Evolutionary conservation across 331 rosid species (phyloP).

Genomic region (Arachis monticola): DNA sequence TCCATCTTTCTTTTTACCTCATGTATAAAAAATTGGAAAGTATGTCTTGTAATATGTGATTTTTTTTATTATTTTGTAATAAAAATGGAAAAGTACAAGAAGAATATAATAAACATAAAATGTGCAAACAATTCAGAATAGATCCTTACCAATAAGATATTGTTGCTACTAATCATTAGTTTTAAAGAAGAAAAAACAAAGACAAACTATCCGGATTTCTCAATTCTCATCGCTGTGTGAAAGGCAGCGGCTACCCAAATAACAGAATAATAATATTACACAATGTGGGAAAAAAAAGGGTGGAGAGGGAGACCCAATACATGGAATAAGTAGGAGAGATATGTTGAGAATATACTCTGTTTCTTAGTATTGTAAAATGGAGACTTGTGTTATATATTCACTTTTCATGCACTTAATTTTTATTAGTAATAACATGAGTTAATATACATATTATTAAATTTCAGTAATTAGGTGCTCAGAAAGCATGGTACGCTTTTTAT

Average conservation of each 20-base stretch:
- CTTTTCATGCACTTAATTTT: too few species aligned
- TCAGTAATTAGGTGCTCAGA: neutral
- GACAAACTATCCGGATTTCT: neutral
- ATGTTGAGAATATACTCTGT: neutral
- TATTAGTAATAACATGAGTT: too few species aligned
- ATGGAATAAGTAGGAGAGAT: neutral
- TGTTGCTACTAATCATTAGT: neutral
- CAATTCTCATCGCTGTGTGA: neutral
- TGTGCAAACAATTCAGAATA: neutral
- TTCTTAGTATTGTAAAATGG: neutral
- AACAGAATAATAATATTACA: neutral
- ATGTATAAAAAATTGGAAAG: neutral
- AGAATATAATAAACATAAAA: neutral
- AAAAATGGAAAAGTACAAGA: neutral
- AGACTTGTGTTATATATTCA: too few species aligned
- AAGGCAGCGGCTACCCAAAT: neutral
- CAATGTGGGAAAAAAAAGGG: neutral
- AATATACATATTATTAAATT: slow-evolving; percentile 12
- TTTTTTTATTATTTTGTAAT: neutral
- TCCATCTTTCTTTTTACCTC: neutral
- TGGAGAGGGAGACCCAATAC: neutral
- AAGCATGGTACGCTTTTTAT: slow-evolving; percentile 4
- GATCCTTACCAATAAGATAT: neutral
- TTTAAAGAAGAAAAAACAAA: neutral
- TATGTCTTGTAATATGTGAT: neutral